These are phyloP conservation scores for Alternaria arborescens DNA, from an alignment of 2,329 filamentous ascomycete genomes.

Conservation along the genomic window DNA sequence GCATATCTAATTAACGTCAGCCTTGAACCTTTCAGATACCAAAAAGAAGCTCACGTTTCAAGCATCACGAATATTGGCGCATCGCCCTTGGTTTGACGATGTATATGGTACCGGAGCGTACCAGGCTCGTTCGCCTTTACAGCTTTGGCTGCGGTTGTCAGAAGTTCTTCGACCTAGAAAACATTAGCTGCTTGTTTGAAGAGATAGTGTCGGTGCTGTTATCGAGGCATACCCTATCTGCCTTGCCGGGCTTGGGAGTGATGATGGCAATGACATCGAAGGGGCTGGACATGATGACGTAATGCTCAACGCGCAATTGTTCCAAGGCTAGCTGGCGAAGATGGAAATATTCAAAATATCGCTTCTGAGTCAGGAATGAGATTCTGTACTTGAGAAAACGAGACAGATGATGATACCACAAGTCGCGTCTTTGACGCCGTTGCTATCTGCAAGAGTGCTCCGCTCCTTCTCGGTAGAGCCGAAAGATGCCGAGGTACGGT, in stretches of 20 bases:
- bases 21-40: not conserved
- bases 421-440: not conserved
- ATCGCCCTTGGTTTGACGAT: slow-evolving; percentile 40
- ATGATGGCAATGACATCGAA: slow-evolving; percentile 45
- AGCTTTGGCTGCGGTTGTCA: slow-evolving; percentile 29
- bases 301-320: not conserved
- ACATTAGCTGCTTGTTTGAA: not conserved
- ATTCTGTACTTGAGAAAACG: not conserved
- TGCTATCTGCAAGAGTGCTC: slow-evolving; percentile 7
- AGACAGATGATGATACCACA: not conserved
- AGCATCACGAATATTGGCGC: slow-evolving; percentile 41
- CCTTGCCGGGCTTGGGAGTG: slow-evolving; percentile 43
- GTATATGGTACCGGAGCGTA: slow-evolving; percentile 44
- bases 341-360: not conserved
- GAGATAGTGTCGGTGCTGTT: not conserved
- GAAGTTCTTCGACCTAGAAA: slow-evolving; percentile 42
- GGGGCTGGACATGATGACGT: slow-evolving; percentile 26
- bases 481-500: slow-evolving; percentile 38
- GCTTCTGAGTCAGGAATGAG: not conserved
- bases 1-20: slow-evolving; percentile 34
- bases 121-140: slow-evolving; percentile 47
- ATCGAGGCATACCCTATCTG: slow-evolving; percentile 35
- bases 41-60: slow-evolving; percentile 38
- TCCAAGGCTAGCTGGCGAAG: no score
- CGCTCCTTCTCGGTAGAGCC: slow-evolving; percentile 21